Conservation (phyloP, 2,329 filamentous ascomycete species). For the Apiospora sp. region DNA sequence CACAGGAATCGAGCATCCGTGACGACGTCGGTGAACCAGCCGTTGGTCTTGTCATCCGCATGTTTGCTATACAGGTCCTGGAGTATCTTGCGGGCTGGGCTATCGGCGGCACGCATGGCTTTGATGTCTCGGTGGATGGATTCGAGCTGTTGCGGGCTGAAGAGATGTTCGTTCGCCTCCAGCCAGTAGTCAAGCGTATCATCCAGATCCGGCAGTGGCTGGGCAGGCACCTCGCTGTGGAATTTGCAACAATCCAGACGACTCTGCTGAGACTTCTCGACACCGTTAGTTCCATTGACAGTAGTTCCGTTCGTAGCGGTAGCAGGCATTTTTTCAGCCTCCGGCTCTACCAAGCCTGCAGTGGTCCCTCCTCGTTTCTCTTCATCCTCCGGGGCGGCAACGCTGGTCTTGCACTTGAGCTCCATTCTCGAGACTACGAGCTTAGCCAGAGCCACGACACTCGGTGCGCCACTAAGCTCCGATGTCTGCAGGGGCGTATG, state of each 20-base stretch:
- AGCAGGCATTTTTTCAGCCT: not conserved
- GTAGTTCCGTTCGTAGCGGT: not conserved
- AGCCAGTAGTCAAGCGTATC: constrained; percentile 26
- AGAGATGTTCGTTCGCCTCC: constrained; percentile 25
- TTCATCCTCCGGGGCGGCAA: not conserved
- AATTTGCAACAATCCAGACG: constrained; percentile 24
- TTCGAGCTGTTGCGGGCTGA: constrained; percentile 25
- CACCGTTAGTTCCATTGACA: too few relatives aligned
- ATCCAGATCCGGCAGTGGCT: constrained; percentile 26
- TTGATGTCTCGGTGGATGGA: constrained; percentile 25
- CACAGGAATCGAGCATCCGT: constrained; percentile 24
- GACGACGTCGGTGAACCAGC: constrained; percentile 23
- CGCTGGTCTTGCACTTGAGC: constrained; percentile 15
- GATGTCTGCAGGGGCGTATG: not conserved
- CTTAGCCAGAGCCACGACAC: constrained; percentile 4
- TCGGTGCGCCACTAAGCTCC: constrained; percentile 30
- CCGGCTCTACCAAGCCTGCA: not conserved
- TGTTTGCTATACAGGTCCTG: constrained; percentile 18
- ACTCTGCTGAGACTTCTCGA: not conserved
- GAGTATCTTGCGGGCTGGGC: constrained; percentile 25
- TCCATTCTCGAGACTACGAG: constrained; percentile 25
- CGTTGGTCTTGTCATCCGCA: constrained; percentile 10
- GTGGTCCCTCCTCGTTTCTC: too few relatives aligned
- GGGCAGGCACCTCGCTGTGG: constrained; percentile 20
- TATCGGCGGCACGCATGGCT: constrained; percentile 23